Base-by-base conservation (phyloP, 345 rosid genomes). In the Gossypium anomalum region DNA sequence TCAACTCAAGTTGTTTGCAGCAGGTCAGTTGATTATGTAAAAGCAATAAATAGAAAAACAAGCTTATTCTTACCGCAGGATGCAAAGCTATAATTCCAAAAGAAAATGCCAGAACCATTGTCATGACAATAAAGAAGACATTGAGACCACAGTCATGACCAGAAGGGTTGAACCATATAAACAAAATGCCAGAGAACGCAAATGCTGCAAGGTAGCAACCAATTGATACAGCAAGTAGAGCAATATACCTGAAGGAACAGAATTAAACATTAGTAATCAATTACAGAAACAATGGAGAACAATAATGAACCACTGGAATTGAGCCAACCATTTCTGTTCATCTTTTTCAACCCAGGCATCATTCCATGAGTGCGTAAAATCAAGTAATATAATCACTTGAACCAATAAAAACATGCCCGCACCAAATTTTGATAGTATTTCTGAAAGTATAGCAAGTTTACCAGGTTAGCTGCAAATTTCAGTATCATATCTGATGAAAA, bases 131-230 rank as follows among this genome's bases (percentile, higher is more conserved):
- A 86, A 95, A 95, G 92, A 93, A 95, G 79, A 93, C 82, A 72
- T 95, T 95, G 52, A 95, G 92, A 70, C 97, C 93, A 22, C 99
- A 95, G 72, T 91, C 94, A 44, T 93, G 79, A 58, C 99, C 94
- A n/a, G 98, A 89, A 56, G 99, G 99, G 82, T 93, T 87, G 80
- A 95, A 95, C 99, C 99, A 93, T n/a, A 93, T 87, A 84, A 95
- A 93, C 80, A 95, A 49, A 60, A 93, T 60, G 70, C 96, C 99
- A 65, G 97, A 90, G 80, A 93, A 82, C 10, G 88, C 74, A 78
- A 86, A 95, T 71, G 99, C 89, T 13, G 78, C 94, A 19, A 95
- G 74, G 80, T 95, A 95, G 89, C 99, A 95, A 70, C 57, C 93
- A 48, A 89, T 11, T 66, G 99, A 93, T 80, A 95, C 73, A 67